Evolutionary conservation across 2,329 filamentous ascomycete genomes (phyloP).

Genomic region (Xenosphaeropsis pyriputrescens): DNA sequence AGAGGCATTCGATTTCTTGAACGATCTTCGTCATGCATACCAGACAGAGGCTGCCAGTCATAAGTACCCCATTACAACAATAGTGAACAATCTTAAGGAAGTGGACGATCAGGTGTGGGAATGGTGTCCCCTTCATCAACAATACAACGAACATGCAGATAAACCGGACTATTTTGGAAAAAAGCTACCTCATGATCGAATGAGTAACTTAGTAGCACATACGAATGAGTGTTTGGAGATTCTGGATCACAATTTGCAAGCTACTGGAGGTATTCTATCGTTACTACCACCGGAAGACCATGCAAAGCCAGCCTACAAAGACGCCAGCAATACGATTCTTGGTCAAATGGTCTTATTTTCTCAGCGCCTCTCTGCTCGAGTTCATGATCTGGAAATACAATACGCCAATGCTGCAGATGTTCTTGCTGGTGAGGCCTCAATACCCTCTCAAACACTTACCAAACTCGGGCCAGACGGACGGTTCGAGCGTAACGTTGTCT

Average conservation of each 20-base stretch:
- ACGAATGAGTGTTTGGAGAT: slow-evolving; percentile 44
- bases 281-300: slow-evolving; percentile 30
- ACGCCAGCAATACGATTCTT: slow-evolving; percentile 34
- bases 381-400: slow-evolving; percentile 40
- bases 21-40: slow-evolving; percentile 33
- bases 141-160: background rate
- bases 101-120: slow-evolving; percentile 3
- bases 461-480: slow-evolving; percentile 35
- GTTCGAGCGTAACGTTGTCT: slow-evolving; percentile 30
- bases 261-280: slow-evolving; percentile 38
- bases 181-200: slow-evolving; percentile 12
- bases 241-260: slow-evolving; percentile 41
- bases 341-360: slow-evolving; percentile 41
- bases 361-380: slow-evolving; percentile 35
- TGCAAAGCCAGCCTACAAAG: slow-evolving; percentile 21
- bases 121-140: slow-evolving; percentile 12
- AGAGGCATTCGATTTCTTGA: slow-evolving; percentile 42
- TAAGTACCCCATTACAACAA: slow-evolving; percentile 10
- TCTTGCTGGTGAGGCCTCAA: slow-evolving; percentile 31
- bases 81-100: slow-evolving; percentile 9
- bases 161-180: background rate
- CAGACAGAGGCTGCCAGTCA: slow-evolving; percentile 20
- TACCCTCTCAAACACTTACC: slow-evolving; percentile 36
- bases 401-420: slow-evolving; percentile 35
- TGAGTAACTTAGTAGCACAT: slow-evolving; percentile 31